These are phyloP conservation scores for Mortierella sp. DNA, from an alignment of 371 early-diverging fungal species.

Conservation along the genomic window DNA sequence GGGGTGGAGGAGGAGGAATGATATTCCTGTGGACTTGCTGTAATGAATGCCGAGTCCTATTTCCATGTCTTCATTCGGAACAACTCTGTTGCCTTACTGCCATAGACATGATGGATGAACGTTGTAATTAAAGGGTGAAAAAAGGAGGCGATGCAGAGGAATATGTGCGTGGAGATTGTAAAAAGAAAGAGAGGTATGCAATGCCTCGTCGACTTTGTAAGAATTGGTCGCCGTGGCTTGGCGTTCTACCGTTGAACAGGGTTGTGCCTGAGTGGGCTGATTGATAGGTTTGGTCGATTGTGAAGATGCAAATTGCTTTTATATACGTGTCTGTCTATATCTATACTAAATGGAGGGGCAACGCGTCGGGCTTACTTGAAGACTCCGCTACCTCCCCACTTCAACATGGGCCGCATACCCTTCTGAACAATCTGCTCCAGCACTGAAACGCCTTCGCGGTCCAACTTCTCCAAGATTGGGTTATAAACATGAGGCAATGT, in stretches of 20 bases:
- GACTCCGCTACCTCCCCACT: constrained; percentile 52
- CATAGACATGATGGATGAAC: constrained; percentile 14
- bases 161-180: not conserved
- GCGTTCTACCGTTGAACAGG: not conserved
- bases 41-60: not conserved
- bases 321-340: not conserved
- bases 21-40: not conserved
- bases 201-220: not conserved
- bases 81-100: constrained; percentile 13
- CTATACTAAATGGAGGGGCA: not conserved
- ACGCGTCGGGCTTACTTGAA: constrained; percentile 34
- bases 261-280: not conserved
- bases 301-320: not conserved
- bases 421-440: constrained; percentile 69
- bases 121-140: not conserved
- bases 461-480: constrained; percentile 79
- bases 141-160: not conserved
- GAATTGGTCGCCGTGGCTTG: constrained; percentile 5
- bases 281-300: not conserved
- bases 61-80: constrained; percentile 2
- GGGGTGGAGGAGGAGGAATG: not conserved
- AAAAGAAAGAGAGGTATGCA: not conserved
- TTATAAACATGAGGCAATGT: constrained; percentile 82
- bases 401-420: constrained; percentile 52
- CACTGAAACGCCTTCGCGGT: constrained; percentile 79